Percentiles rank a stretch among this genome's conserved stretches.
phyloP scores from a whole-genome alignment of 2,329 filamentous ascomycete species.

The Ophiostoma perfectum region DNA sequence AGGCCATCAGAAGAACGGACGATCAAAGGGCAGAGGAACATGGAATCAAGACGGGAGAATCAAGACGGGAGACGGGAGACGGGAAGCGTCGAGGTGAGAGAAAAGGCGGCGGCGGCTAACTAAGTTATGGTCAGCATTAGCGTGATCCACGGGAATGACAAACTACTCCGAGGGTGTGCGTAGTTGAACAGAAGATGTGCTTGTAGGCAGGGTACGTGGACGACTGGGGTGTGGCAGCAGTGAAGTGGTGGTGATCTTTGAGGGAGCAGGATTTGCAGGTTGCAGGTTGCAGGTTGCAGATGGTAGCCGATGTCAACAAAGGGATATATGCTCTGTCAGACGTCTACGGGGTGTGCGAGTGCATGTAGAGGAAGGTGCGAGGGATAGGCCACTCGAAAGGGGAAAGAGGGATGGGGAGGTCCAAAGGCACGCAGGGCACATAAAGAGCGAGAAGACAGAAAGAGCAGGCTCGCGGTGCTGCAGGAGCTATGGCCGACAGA shows the following conservation, averaged over 20 bases:
- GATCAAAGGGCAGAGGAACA: neutral
- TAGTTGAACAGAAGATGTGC: neutral
- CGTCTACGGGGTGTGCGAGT: neutral
- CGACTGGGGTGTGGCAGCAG: neutral
- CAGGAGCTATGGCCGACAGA: constrained; percentile 14
- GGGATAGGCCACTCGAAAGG: neutral
- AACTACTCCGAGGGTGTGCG: constrained; percentile 15
- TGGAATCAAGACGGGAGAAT: neutral
- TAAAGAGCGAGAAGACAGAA: neutral
- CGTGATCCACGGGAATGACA: constrained; percentile 18
- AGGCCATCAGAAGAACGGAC: neutral
- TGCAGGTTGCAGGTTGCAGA: neutral
- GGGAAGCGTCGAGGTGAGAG: constrained; percentile 18
- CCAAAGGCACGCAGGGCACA: neutral
- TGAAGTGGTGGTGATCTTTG: neutral
- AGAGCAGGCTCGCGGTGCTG: constrained; percentile 15
- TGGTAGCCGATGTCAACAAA: neutral
- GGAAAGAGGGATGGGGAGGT: neutral
- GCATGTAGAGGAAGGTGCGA: neutral
- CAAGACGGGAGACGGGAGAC: neutral
- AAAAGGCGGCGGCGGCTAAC: constrained; percentile 15
- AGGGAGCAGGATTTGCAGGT: neutral
- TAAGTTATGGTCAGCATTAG: constrained; percentile 20
- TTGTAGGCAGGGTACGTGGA: neutral
- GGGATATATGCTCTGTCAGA: too few species aligned